These are phyloP conservation scores for Amanita pseudoporphyria DNA, from an alignment of 768 basidiomycete genomes.

Conservation along the genomic window DNA sequence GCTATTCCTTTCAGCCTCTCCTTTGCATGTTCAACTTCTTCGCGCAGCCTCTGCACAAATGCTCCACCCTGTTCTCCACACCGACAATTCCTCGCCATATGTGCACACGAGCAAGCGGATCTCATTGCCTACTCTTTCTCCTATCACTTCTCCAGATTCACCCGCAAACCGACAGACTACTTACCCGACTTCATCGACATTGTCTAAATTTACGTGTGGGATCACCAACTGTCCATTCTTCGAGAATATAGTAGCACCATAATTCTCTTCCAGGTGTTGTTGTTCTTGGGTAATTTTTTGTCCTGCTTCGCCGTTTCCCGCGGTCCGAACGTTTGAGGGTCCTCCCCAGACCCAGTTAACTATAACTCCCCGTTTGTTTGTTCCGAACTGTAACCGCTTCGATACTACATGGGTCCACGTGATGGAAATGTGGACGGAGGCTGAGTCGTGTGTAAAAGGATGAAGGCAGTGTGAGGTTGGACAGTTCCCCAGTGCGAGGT, in stretches of 20 bases:
- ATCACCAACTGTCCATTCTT: conserved; percentile 36
- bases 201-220: conserved; percentile 35
- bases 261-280: conserved; percentile 4
- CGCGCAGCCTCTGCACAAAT: conserved; percentile 42
- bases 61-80: conserved; percentile 59
- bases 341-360: conserved; percentile 54
- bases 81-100: conserved; percentile 69
- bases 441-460: conserved; percentile 42
- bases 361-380: conserved; percentile 37
- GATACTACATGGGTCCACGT: conserved; percentile 33
- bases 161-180: conserved; percentile 23
- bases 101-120: conserved; percentile 65
- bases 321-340: background rate
- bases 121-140: conserved; percentile 6
- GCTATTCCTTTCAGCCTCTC: conserved; percentile 13
- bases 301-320: conserved; percentile 8
- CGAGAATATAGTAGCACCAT: conserved; percentile 46
- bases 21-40: conserved; percentile 35
- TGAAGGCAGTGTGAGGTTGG: conserved; percentile 40
- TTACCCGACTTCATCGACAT: conserved; percentile 37
- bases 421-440: conserved; percentile 42
- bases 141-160: background rate
- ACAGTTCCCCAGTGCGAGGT: conserved; percentile 37
- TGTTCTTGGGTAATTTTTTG: background rate
- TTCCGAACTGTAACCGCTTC: conserved; percentile 35